Evolutionary conservation across 805 yeast genomes (phyloP), one percentile per base, ranked within the genome.

Genomic region (Schizosaccharomyces cryophilus): DNA sequence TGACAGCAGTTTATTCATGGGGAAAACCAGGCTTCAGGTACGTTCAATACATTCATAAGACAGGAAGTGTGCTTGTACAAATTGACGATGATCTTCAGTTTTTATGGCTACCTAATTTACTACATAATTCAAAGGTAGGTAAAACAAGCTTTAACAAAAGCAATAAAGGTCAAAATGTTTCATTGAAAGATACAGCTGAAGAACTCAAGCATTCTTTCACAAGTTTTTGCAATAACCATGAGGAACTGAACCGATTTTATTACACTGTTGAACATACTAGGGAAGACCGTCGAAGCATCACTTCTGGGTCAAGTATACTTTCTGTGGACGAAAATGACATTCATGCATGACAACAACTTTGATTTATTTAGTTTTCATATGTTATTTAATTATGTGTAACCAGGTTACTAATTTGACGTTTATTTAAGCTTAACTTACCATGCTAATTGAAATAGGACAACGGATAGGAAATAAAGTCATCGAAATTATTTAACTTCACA

Each of bases 1-100:
- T 85, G 66, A 88, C 86, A 56, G 82, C 89, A 24, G 69, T 75
- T 19, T 90, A 88, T 70, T 85, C 95, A 21, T 90, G 97, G 97
- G 97, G 97, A 1, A 79, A 76, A 62, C 94, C 95, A 1, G 75
- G 74, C 42, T 88, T 85, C 73, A 80, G 82, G 67, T 85, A 80
- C 70, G 87, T 87, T 1, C 98, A 93, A 70, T 94, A 85, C 68
- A 83, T 93, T 60, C 98, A 93, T 69, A 78, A 76, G 62, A 81
- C 95, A 0, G 99, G 99, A 1, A 82, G 86, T 0, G 87, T 89
- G 66, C 80, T 93, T 61, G 95, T 93, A 1, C 96, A 90, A 70
- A 75, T 90, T 31, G 61, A 59, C 29, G 54, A 45, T 17, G 54
- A 59, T 15, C 51, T 29, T 6, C 54, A 19, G n/a, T 42, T 59